A percentile compares a stretch with the other conserved stretches of the same genome.
Conservation (phyloP, 78 protist genomes). For the Dictyostelium intermedium region DNA sequence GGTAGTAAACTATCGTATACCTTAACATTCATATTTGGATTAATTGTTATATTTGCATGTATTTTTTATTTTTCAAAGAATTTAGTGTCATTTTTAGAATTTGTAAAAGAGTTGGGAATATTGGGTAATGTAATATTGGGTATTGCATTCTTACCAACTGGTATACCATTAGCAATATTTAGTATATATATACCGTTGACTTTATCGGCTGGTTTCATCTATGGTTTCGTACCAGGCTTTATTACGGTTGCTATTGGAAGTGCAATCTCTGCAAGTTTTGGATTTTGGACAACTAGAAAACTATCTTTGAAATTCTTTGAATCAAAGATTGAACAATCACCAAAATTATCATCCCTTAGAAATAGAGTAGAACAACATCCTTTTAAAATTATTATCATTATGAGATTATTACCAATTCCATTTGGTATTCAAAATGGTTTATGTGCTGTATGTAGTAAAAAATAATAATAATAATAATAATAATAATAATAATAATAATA, state of each 20-base stretch:
- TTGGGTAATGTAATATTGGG: constrained; percentile 55
- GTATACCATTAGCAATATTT: constrained; percentile 68
- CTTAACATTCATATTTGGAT: not conserved
- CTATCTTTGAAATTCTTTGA: constrained; percentile 33
- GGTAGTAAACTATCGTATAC: not conserved
- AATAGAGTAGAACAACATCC: constrained; percentile 63
- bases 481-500: too few relatives aligned
- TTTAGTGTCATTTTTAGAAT: constrained; percentile 42
- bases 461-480: not conserved
- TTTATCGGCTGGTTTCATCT: constrained; percentile 37
- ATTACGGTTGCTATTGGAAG: constrained; percentile 28
- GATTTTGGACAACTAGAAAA: constrained; percentile 65
- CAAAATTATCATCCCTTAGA: constrained; percentile 35
- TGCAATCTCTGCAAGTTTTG: constrained; percentile 48
- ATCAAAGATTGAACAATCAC: constrained; percentile 58
- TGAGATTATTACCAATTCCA: constrained; percentile 63
- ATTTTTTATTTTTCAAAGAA: constrained; percentile 71
- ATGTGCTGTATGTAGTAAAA: constrained; percentile 32
- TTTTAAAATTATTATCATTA: constrained; percentile 30
- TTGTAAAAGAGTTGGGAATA: constrained; percentile 49
- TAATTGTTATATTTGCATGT: constrained; percentile 28
- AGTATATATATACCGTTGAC: constrained; percentile 66
- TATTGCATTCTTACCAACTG: constrained; percentile 55
- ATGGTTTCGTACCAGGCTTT: constrained; percentile 60
- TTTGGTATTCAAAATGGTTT: constrained; percentile 70